Conservation (phyloP, 306 rosid genomes). For the Abrus pulchellus region DNA sequence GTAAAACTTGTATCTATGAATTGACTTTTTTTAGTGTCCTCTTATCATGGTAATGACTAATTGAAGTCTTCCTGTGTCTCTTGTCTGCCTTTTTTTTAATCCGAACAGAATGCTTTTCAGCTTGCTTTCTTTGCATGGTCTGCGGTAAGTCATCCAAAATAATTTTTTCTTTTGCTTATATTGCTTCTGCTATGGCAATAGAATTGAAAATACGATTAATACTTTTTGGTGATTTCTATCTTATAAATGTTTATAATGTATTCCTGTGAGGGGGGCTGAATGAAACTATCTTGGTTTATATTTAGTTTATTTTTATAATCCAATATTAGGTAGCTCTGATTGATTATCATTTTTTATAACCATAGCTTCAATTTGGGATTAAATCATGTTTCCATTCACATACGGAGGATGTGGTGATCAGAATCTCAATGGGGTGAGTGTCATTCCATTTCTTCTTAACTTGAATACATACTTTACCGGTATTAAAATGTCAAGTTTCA, state of each 20-base stretch:
- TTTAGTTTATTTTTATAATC: neutral
- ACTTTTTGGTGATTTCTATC: neutral
- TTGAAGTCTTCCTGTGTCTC: neutral
- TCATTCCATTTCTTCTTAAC: neutral
- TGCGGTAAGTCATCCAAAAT: conserved; percentile 56
- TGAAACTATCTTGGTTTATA: too few species aligned
- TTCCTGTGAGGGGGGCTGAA: too few species aligned
- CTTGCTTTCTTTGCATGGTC: conserved; percentile 89
- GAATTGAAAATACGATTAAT: neutral
- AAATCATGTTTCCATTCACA: conserved; percentile 74
- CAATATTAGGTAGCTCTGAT: too few species aligned
- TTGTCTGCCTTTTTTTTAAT: neutral
- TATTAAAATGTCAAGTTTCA: neutral
- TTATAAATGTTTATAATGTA: too few species aligned
- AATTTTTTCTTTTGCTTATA: neutral
- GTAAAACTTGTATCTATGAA: neutral
- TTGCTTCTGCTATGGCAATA: neutral
- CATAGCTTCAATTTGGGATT: conserved; percentile 72
- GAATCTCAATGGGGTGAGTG: conserved; percentile 86
- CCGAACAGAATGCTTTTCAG: conserved; percentile 86
- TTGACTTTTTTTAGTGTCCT: neutral
- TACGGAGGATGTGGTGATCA: conserved; percentile 67
- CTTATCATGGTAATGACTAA: neutral
- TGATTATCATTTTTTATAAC: neutral
- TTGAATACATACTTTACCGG: neutral